Base-by-base conservation (phyloP, 2,329 filamentous ascomycete genomes). In the Aspergillus sp. region DNA sequence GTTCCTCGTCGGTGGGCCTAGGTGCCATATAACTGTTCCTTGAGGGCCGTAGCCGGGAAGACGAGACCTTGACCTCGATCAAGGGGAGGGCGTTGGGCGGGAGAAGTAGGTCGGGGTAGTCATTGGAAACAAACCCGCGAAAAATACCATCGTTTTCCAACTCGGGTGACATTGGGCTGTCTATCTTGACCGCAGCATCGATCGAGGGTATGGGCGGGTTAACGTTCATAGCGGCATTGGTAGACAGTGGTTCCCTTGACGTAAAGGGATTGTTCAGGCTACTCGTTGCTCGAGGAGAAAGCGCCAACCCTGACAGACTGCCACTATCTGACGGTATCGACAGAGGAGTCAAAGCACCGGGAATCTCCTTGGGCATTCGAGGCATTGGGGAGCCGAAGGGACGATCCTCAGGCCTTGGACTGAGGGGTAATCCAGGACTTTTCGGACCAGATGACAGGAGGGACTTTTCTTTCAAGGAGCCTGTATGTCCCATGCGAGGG, bases 11-110 rank as follows among this genome's bases (percentile, higher is more conserved):
- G 19, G 86, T 74, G 51, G 87, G 83, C 43, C 82, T 91, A 7
- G 89, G 73, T 2, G 83, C 86, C 59, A 95, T 73, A 56, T 93
- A 79, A 63, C 90, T 96, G 34, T 88, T 82, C 52, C 91, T 78
- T 0, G 91, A 95, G 9, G 91, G 93, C 61, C 88, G 89, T 74
- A 98, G 82, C n/a, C 93, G 83, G 26, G 93, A 97, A 4, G 93
- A 97, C 3, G 89, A 88, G 3, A 96, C 91, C 63, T 80, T 87
- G 42, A 96, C 82, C 52, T 86, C 80, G 47, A 98, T 85, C 1
- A 87, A 88, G 3, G 88, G 86, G 5, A 98, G 74, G 4, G 90
- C 89, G 63, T 94, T 94, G 0, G 93, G 91, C 7, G 89, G 83
- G 2, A 98, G 74, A 26, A 97, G 71, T 5, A 97, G 76, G 52